Base-by-base conservation (phyloP, 2,329 filamentous ascomycete genomes). In the Trichoderma cornu-damae region DNA sequence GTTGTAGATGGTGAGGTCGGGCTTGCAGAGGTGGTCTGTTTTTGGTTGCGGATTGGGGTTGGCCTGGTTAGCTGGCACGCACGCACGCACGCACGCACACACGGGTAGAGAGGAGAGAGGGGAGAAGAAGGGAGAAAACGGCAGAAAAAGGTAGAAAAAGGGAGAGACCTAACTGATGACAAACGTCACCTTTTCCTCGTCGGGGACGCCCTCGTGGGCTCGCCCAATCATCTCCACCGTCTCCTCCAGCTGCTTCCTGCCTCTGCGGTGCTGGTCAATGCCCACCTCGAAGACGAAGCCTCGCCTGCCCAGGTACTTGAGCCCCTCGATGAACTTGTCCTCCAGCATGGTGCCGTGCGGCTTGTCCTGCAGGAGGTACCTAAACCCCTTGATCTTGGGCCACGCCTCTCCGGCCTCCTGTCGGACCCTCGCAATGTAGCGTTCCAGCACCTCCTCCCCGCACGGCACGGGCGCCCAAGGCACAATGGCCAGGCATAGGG, bases 1-100 rank as follows among this genome's bases (percentile, higher is more conserved):
- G 69, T 81, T 86, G 73, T 79, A 77, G 65, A 88, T 78, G 30
- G 79, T 78, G 26, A 95, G 76, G 69, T 93, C 85, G 1, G 91
- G 91, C 73, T 96, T 96, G 80, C 90, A 92, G 64, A 96, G 81
- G 73, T 96, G 91, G 71, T 96, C 89, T 92, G 62, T 20, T 26
- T 22, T n/a, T n/a, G n/a, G 16, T 11, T 14, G n/a, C 28, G 26
- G 34, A 65, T 58, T 65, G 26, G 28, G n/a, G n/a, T n/a, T n/a
- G n/a, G n/a, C n/a, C n/a, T n/a, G n/a, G n/a, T n/a, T n/a, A n/a
- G n/a, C n/a, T n/a, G n/a, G n/a, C n/a, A n/a, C n/a, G n/a, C n/a
- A n/a, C n/a, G n/a, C n/a, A n/a, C n/a, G n/a, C n/a, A n/a, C n/a
- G n/a, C n/a, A n/a, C n/a, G n/a, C n/a, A n/a, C n/a, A n/a, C n/a